Base-by-base conservation (phyloP, 495 filamentous ascomycete genomes). In the Annulohypoxylon bovei region DNA sequence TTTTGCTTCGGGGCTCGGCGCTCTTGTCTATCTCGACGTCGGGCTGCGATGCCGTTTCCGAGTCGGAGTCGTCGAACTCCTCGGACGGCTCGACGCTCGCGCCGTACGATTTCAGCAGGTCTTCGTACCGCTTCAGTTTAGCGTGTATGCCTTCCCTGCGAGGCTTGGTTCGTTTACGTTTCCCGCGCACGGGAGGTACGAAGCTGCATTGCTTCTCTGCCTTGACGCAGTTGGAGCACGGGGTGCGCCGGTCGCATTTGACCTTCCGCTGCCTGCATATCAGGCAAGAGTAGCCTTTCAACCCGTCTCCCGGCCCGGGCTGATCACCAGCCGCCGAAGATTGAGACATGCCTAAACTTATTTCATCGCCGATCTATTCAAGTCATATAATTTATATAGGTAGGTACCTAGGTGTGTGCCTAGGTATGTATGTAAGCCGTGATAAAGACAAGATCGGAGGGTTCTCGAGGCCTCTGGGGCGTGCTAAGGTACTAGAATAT, bases 261-360 rank as follows among this genome's bases (percentile, higher is more conserved):
- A 93, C 88, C 71, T 93, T 93, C 16, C 91, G 83, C 67, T 87
- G 86, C 25, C 89, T 84, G 72, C 91, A 93, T 3, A 68, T 23
- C 4, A 76, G 37, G 62, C 77, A 80, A 33, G 78, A 70, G 27
- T 67, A 69, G 14, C 9, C 22, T 55, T 62, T 62, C 5, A 59
- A 18, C 1, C 12, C 52, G 11, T 23, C 40, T 20, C 42, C 66
- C 16, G 23, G 0, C 11, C 42, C 40, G 14, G 27, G 18, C 33
- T 47, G 59, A 11, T 20, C 40, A 5, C 14, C 46, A n/a, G 25
- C 20, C 44, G 20, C 22, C 11, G 16, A 33, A 3, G 33, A 63
- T 12, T 63, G 59, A 46, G 50, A 14, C 66, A 69, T 69, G 14
- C 18, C 35, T 12, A 30, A 20, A 11, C 16, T 18, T 35, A 32